Percentiles rank a stretch among this genome's conserved stretches.
Evolutionary conservation across 2,329 filamentous ascomycete species (phyloP).

Genomic region (Paracamarosporium sp.): DNA sequence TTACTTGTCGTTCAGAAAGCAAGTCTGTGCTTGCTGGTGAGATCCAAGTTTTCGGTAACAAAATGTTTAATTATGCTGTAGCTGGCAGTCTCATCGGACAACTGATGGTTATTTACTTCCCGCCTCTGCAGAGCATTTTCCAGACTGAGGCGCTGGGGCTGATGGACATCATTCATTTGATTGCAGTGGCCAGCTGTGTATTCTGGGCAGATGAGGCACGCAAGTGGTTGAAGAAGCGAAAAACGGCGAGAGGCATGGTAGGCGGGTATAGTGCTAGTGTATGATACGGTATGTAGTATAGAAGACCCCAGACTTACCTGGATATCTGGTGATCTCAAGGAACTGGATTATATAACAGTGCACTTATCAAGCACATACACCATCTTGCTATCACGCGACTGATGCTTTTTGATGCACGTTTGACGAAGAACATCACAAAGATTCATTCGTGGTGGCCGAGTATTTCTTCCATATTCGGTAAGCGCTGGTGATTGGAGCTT

Average conservation of each 20-base stretch:
- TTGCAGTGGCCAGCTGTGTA: constrained; percentile 82
- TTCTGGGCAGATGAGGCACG: constrained; percentile 94
- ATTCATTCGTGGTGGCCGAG: neutral
- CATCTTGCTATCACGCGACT: neutral
- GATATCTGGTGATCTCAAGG: neutral
- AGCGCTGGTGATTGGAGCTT: constrained; percentile 1
- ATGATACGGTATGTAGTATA: constrained; percentile 26
- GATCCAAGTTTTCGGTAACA: constrained; percentile 81
- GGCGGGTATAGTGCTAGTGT: constrained; percentile 49
- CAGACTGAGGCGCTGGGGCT: constrained; percentile 87
- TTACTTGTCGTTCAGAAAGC: constrained; percentile 88
- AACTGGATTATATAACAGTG: neutral
- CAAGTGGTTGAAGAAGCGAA: constrained; percentile 68
- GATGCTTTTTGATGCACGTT: no score
- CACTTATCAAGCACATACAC: neutral
- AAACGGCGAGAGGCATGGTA: constrained; percentile 33
- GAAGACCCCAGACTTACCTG: neutral
- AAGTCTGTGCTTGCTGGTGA: constrained; percentile 91
- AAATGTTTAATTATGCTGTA: constrained; percentile 96
- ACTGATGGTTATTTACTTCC: constrained; percentile 90
- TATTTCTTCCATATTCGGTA: neutral
- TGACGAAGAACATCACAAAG: no score
- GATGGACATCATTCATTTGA: constrained; percentile 74
- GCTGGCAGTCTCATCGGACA: constrained; percentile 84
- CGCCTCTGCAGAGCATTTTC: constrained; percentile 91